Evolutionary conservation across 805 yeast species (phyloP).

Genomic region (Wickerhamiella lipophila): DNA sequence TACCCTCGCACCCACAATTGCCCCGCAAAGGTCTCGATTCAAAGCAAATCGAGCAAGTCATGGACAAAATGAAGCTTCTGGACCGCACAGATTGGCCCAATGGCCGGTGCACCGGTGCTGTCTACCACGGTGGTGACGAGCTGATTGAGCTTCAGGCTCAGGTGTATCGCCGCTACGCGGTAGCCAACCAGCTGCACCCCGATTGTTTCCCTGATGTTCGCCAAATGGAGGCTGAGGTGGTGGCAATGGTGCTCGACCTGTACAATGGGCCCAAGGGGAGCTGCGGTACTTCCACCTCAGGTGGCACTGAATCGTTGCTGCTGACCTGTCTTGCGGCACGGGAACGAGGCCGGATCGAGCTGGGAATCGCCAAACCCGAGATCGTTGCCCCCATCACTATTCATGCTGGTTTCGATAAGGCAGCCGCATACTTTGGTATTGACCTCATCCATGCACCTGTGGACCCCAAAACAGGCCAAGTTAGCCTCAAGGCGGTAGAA

Average conservation of each 20-base stretch:
- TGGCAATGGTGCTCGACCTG: conserved; percentile 70
- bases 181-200: conserved; percentile 92
- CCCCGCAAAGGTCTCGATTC: conserved; percentile 51
- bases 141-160: conserved; percentile 58
- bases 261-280: conserved; percentile 69
- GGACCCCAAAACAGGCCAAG: conserved; percentile 54
- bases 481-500: conserved; percentile 48
- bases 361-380: conserved; percentile 62
- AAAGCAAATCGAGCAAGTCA: conserved; percentile 35
- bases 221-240: conserved; percentile 92
- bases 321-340: conserved; percentile 83
- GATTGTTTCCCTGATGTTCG: conserved; percentile 94
- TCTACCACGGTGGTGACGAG: conserved; percentile 87
- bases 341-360: conserved; percentile 43
- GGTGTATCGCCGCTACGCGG: conserved; percentile 65
- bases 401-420: conserved; percentile 93
- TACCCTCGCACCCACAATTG: conserved; percentile 28
- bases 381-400: conserved; percentile 79
- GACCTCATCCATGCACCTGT: conserved; percentile 68
- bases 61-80: conserved; percentile 35
- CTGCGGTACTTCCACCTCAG: conserved; percentile 78
- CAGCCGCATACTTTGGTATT: conserved; percentile 81
- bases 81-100: conserved; percentile 68
- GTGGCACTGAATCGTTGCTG: conserved; percentile 89
- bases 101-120: conserved; percentile 90